phyloP scores from a whole-genome alignment of 1,139 yeast genomes.

The Blastobotrys serpentis region DNA sequence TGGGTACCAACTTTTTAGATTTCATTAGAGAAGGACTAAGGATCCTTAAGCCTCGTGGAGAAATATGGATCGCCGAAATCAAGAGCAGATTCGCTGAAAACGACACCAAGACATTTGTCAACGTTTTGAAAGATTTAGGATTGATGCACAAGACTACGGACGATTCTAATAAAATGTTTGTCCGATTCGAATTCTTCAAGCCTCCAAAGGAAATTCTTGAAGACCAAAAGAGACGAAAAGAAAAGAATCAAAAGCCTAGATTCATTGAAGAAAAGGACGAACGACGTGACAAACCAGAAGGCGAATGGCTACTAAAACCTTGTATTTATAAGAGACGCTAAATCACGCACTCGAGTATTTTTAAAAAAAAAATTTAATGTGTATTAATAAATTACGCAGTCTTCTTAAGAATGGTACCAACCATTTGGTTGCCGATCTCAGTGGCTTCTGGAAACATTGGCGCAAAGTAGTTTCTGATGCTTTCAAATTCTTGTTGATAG shows the following conservation, averaged over 20 bases:
- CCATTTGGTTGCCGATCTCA: slow-evolving; percentile 93
- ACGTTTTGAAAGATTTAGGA: slow-evolving; percentile 72
- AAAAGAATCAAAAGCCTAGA: slow-evolving; percentile 53
- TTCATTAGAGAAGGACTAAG: slow-evolving; percentile 88
- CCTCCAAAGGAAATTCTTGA: slow-evolving; percentile 70
- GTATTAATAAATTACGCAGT: slow-evolving; percentile 9
- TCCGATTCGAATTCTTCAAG: slow-evolving; percentile 89
- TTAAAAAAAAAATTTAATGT: not conserved
- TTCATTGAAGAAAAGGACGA: slow-evolving; percentile 65
- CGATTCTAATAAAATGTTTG: slow-evolving; percentile 86
- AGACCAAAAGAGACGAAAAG: slow-evolving; percentile 54
- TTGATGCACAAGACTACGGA: slow-evolving; percentile 88
- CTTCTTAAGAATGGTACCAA: slow-evolving; percentile 62
- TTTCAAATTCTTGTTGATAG: slow-evolving; percentile 70
- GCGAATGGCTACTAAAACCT: slow-evolving; percentile 88
- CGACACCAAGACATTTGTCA: slow-evolving; percentile 66
- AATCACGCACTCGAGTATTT: not conserved
- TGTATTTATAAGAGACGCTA: slow-evolving; percentile 36
- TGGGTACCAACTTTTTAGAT: slow-evolving; percentile 96
- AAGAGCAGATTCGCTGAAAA: slow-evolving; percentile 79
- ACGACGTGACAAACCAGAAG: slow-evolving; percentile 69
- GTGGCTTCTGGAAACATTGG: slow-evolving; percentile 91
- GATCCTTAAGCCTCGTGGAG: slow-evolving; percentile 85
- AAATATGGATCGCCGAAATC: slow-evolving; percentile 96
- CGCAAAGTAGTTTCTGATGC: slow-evolving; percentile 73